These are phyloP conservation scores for Agrocybe pediades DNA, from an alignment of 768 basidiomycete species.

Conservation along the genomic window DNA sequence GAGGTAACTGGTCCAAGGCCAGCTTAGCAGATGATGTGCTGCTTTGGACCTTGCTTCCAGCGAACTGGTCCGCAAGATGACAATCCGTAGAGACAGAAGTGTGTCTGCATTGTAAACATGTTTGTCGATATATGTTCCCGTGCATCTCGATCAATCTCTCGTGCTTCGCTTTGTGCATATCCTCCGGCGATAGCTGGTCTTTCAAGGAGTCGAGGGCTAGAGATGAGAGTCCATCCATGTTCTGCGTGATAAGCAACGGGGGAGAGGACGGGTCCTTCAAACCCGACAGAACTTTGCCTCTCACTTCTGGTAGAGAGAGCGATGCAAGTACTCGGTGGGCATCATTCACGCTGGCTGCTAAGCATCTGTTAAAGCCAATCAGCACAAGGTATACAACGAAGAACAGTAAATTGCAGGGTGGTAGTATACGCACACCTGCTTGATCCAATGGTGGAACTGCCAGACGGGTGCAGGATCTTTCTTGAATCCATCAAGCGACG, in stretches of 20 bases:
- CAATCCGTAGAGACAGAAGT: neutral
- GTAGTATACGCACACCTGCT: constrained; percentile 26
- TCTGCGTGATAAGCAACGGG: constrained; percentile 44
- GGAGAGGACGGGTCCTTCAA: constrained; percentile 23
- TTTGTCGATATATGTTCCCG: constrained; percentile 44
- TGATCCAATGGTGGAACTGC: constrained; percentile 48
- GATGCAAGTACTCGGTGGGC: constrained; percentile 45
- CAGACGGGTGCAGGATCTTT: constrained; percentile 41
- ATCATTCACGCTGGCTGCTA: constrained; percentile 42
- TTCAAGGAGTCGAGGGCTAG: constrained; percentile 25
- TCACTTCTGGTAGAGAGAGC: constrained; percentile 32
- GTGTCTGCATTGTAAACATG: constrained; percentile 36
- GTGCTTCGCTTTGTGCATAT: neutral
- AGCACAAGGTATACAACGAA: neutral
- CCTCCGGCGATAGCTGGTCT: constrained; percentile 7
- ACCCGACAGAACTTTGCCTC: constrained; percentile 30
- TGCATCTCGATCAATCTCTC: constrained; percentile 48
- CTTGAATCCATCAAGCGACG: constrained; percentile 22
- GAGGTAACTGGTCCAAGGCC: constrained; percentile 29
- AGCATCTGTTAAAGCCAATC: constrained; percentile 22
- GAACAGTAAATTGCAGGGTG: neutral
- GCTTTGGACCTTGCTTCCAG: constrained; percentile 9
- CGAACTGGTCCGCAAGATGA: neutral
- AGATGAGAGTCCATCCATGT: constrained; percentile 46
- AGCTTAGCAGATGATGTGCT: constrained; percentile 17